Percentiles rank a stretch among this genome's conserved stretches.
Conservation (phyloP, 169 alveolate genomes). For the Babesia sp. region DNA sequence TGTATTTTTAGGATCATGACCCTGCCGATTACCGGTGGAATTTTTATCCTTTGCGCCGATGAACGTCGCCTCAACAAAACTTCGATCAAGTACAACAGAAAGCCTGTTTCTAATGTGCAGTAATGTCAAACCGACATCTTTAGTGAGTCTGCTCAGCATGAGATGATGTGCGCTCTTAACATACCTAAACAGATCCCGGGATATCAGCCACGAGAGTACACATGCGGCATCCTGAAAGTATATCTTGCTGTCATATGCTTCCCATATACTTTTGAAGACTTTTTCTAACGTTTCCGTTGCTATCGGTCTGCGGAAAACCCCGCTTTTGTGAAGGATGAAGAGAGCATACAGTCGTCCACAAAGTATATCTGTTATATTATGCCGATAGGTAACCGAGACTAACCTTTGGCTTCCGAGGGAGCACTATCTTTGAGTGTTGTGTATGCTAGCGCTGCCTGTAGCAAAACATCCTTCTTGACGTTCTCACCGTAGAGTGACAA, state of each 20-base stretch:
- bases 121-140: constrained; percentile 1
- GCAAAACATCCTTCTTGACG: background rate
- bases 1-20: background rate
- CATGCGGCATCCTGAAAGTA: constrained; percentile 56
- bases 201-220: constrained; percentile 26
- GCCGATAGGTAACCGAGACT: background rate
- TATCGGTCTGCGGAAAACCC: constrained; percentile 2
- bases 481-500: constrained; percentile 22
- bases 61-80: constrained; percentile 4
- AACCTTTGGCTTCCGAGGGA: constrained; percentile 43
- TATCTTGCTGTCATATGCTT: constrained; percentile 46
- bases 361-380: constrained; percentile 6
- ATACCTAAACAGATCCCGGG: constrained; percentile 26
- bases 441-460: constrained; percentile 15
- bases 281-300: background rate
- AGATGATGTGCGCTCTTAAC: background rate
- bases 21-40: background rate
- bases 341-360: constrained; percentile 45
- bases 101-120: background rate
- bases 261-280: constrained; percentile 31
- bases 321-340: constrained; percentile 16
- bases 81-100: background rate
- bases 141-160: constrained; percentile 8
- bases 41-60: background rate
- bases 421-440: constrained; percentile 8